phyloP scores from a whole-genome alignment of 495 filamentous ascomycete species.

The Penicillium egyptiacum region DNA sequence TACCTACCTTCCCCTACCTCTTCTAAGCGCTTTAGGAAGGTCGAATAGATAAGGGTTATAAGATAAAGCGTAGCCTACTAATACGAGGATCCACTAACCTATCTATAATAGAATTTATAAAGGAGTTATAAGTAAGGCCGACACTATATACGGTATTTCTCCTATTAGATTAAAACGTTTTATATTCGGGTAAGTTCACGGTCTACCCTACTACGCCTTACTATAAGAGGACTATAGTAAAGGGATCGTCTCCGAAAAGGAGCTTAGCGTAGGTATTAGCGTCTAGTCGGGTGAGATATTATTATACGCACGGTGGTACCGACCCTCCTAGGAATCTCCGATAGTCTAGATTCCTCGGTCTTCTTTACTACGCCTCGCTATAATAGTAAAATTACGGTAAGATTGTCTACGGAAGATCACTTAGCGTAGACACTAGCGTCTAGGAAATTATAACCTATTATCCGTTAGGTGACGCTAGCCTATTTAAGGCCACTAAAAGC shows the following conservation, averaged over 20 bases:
- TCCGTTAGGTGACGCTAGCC: constrained; percentile 1
- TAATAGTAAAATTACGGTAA: background rate
- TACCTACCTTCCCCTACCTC: constrained; percentile 1
- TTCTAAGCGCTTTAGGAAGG: background rate
- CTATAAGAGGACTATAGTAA: constrained; percentile 1
- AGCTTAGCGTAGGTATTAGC: background rate
- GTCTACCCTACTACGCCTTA: background rate
- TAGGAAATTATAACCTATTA: background rate
- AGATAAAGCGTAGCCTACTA: constrained; percentile 1
- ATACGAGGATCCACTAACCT: background rate
- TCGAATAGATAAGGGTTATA: background rate
- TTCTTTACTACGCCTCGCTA: constrained; percentile 9
- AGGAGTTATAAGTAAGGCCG: background rate
- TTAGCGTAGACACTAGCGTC: background rate
- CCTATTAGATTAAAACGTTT: constrained; percentile 2
- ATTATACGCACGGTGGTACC: background rate
- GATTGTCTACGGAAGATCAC: background rate
- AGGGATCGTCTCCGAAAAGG: background rate
- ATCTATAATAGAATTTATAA: background rate
- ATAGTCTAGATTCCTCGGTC: constrained; percentile 5
- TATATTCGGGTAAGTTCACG: background rate
- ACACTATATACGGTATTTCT: background rate
- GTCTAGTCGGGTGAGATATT: background rate
- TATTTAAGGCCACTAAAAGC: constrained; percentile 4
- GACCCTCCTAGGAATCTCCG: constrained; percentile 1